Conservation (phyloP, 129 eudicot genomes). For the Erigeron canadensis region DNA sequence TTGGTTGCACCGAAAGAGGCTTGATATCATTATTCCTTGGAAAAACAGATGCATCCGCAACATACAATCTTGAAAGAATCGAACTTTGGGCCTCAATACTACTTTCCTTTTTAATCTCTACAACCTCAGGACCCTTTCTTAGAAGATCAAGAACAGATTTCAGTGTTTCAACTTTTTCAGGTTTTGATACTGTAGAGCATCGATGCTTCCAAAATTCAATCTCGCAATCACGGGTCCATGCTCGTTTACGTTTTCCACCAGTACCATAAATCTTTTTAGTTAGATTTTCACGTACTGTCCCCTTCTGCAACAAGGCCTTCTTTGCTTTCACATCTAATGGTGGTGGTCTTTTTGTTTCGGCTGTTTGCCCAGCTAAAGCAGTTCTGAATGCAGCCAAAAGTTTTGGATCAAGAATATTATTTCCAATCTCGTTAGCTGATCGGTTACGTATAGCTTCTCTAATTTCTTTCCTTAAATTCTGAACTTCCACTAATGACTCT, state of each 20-base stretch:
- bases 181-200: slow-evolving; percentile 56
- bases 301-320: slow-evolving; percentile 67
- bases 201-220: slow-evolving; percentile 97
- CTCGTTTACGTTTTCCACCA: slow-evolving; percentile 70
- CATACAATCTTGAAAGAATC: slow-evolving; percentile 85
- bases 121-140: slow-evolving; percentile 46
- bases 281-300: slow-evolving; percentile 79
- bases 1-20: slow-evolving; percentile 52
- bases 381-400: slow-evolving; percentile 89
- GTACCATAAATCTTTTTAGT: slow-evolving; percentile 79
- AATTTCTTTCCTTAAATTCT: slow-evolving; percentile 75
- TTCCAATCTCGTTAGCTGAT: slow-evolving; percentile 61
- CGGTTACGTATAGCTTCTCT: slow-evolving; percentile 84
- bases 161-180: slow-evolving; percentile 77
- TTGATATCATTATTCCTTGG: slow-evolving; percentile 74
- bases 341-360: slow-evolving; percentile 51
- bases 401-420: slow-evolving; percentile 70
- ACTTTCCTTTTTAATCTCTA: slow-evolving; percentile 36
- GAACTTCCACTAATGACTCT: slow-evolving; percentile 65
- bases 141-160: slow-evolving; percentile 82
- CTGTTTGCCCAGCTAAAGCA: slow-evolving; percentile 60
- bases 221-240: slow-evolving; percentile 91
- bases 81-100: slow-evolving; percentile 39
- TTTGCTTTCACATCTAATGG: slow-evolving; percentile 69
- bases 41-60: slow-evolving; percentile 85